Conservation (phyloP, 768 basidiomycete species). For the Peribolospora kevripleyi region DNA sequence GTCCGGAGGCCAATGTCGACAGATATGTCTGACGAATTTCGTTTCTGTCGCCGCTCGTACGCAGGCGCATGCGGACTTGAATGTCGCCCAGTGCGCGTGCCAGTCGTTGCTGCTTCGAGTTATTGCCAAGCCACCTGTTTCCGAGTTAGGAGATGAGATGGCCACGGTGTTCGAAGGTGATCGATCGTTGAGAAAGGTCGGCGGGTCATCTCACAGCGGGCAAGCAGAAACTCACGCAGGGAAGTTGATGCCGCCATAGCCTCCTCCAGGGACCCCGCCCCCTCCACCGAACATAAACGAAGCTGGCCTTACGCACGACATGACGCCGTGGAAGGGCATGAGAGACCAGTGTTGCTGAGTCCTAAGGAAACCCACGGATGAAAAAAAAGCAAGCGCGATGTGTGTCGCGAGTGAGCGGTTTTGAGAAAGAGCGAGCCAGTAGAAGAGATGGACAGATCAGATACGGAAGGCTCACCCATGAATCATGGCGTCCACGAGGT, state of each 20-base stretch:
- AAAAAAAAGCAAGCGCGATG: neutral
- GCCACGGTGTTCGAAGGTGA: neutral
- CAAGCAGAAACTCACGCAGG: neutral
- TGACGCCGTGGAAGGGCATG: conserved; percentile 78
- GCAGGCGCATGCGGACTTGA: conserved; percentile 83
- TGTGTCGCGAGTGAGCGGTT: neutral
- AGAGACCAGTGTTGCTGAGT: conserved; percentile 87
- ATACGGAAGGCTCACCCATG: conserved; percentile 39
- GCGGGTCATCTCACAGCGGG: neutral
- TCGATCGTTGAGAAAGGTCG: neutral
- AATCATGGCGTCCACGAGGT: conserved; percentile 75
- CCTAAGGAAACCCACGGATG: conserved; percentile 20
- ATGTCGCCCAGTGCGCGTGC: conserved; percentile 59
- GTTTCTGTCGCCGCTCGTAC: conserved; percentile 64
- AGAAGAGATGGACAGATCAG: neutral
- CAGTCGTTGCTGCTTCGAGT: conserved; percentile 74
- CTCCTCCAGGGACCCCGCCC: neutral
- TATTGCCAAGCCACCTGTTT: conserved; percentile 82
- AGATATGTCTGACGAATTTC: conserved; percentile 84
- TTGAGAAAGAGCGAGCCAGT: neutral
- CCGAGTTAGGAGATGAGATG: neutral
- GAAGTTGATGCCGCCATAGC: neutral
- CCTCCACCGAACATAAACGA: conserved; percentile 47
- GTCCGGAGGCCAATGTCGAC: conserved; percentile 56
- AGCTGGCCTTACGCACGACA: conserved; percentile 71